Evolutionary conservation across 257 asterid genomes (phyloP), one percentile per base, ranked within the genome.

Genomic region (Nicotiana tomentosiformis): DNA sequence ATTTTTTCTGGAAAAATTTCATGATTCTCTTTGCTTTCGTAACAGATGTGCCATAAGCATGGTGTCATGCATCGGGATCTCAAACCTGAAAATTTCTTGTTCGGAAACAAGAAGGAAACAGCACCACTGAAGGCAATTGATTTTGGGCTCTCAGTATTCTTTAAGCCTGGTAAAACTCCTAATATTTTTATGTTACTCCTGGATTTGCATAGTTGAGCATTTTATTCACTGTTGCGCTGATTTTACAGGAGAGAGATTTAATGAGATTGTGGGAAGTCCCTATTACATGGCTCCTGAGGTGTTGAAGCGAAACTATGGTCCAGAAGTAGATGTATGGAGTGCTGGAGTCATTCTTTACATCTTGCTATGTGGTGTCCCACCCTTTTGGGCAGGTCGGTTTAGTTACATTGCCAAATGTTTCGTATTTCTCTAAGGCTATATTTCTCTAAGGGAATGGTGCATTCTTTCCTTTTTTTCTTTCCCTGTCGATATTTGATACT

Each of bases 211-310:
- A 61, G 32, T 57, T 61, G 66, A 20, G 2, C 66, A 20, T 61
- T 61, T 20, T 61, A 61, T 20, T 61, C 32, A 20, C 66, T 61
- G 15, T n/a, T 61, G 70, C 64, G 10, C 62, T 76, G 39, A 46
- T 66, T 88, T 72, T 81, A 66, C 86, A 92, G 95, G 93, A 10
- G 88, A 92, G 86, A 88, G 86, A 83, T 92, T 92, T 33, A 87
- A 89, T 81, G 97, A 92, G 89, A 92, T 92, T 29, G 95, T 92
- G 9, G 97, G 97, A 62, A 92, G 97, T 79, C 97, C 95, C 64
- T 92, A 91, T 56, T 92, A 92, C 82, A 92, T 92, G 95, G 97
- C 97, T 20, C 97, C 97, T 0, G 97, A 92, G 85, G 95, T 92
- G 80, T 85, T 92, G 78, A 92, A 80, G 82, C 82, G 92, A 78